phyloP scores from a whole-genome alignment of 345 rosid species.

The Eucalyptus marginata region DNA sequence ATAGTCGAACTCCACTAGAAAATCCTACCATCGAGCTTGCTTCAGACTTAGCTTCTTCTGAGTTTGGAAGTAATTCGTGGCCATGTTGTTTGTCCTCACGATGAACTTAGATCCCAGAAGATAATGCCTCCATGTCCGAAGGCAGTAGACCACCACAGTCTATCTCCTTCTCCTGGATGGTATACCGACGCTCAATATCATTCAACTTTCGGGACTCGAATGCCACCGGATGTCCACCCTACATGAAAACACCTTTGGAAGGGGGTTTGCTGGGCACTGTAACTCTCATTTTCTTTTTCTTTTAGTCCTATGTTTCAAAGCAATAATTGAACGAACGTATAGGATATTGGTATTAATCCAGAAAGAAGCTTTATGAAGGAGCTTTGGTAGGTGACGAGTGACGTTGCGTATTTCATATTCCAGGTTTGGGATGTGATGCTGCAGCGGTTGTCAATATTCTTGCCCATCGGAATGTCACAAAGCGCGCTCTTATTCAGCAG shows the following conservation, averaged over 20 bases:
- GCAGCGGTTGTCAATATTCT: constrained; percentile 37
- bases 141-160: no score
- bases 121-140: no score
- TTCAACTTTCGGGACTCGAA: no score
- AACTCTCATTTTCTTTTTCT: not conserved
- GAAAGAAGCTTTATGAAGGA: not conserved
- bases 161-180: no score
- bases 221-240: no score
- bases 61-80: no score
- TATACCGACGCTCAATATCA: no score
- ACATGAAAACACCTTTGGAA: not conserved
- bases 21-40: no score
- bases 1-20: no score
- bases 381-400: not conserved
- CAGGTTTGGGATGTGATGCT: constrained; percentile 53
- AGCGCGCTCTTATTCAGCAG: constrained; percentile 39
- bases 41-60: no score
- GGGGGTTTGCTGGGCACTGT: not conserved
- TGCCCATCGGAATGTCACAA: constrained; percentile 52
- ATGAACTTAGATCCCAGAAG: no score
- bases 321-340: not conserved
- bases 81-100: no score
- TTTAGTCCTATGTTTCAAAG: not conserved
- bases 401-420: not conserved
- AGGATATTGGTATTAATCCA: not conserved